These are phyloP conservation scores for Pythium phragmiticola DNA, from an alignment of 352 stramenopile genomes.

Conservation along the genomic window DNA sequence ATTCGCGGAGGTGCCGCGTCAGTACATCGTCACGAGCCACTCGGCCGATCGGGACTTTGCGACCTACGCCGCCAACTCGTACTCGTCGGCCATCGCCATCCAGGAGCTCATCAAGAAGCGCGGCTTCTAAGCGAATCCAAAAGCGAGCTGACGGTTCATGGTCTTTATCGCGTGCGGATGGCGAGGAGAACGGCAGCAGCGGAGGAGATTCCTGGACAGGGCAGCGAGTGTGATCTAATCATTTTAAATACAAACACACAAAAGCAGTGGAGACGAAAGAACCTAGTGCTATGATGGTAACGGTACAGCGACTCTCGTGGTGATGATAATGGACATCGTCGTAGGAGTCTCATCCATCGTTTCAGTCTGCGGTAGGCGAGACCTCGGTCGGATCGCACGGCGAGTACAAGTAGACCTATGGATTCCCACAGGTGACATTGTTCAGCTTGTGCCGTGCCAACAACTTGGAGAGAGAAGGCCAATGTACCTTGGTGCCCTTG, in stretches of 20 bases:
- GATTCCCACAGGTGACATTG: neutral
- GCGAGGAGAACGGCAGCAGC: neutral
- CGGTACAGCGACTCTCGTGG: too few species aligned
- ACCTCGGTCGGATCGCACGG: neutral
- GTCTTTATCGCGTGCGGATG: neutral
- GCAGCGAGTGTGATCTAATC: neutral
- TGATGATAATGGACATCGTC: too few species aligned
- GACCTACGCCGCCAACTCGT: constrained; percentile 86
- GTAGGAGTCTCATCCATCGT: too few species aligned
- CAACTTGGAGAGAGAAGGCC: neutral
- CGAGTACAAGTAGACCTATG: constrained; percentile 65
- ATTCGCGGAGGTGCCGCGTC: constrained; percentile 72
- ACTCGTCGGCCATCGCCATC: constrained; percentile 81
- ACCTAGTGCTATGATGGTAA: too few species aligned
- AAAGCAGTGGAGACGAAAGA: neutral
- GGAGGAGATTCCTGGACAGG: neutral
- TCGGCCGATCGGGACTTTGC: constrained; percentile 64
- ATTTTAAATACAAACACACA: neutral
- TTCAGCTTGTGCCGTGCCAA: neutral
- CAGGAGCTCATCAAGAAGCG: constrained; percentile 76
- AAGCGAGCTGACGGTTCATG: neutral
- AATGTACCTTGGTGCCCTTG: constrained; percentile 81
- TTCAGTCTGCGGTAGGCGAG: too few species aligned
- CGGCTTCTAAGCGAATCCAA: constrained; percentile 52
- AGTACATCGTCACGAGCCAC: constrained; percentile 74